Base-by-base conservation (phyloP, 768 basidiomycete species). In the Dentipellis fragilis region DNA sequence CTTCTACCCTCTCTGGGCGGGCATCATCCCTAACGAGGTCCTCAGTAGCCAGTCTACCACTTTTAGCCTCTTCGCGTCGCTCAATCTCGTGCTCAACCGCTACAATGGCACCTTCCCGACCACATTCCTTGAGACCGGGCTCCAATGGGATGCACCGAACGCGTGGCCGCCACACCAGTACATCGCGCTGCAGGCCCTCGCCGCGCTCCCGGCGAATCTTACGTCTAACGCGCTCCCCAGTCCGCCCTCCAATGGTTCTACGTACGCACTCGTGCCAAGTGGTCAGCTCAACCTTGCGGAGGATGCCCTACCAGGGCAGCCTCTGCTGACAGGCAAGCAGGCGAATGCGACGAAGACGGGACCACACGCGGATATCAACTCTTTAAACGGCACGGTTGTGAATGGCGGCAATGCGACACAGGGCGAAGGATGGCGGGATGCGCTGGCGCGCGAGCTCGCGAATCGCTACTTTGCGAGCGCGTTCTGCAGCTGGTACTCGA, bases 111-210 rank as follows among this genome's bases (percentile, higher is more conserved):
- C 91, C 0, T 79, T 85, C 65, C 92, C 93, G 0, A 73, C 80
- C 6, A 90, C 89, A 0, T 89, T 95, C 62, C 63, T 91, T 10
- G 76, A 81, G 57, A 85, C 84, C 0, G 90, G 91, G 10, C 73
- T 84, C 59, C 89, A 95, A 72, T 95, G 93, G 87, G 88, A 90
- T 64, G 80, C 85, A 22, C 91, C 92, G n/a, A 93, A 93, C 63
- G 69, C 85, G 1, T 96, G 91, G 92, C 89, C 89, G 16, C 86
- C 88, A 9, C 87, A 90, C 62, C 87, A 87, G 59, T 85, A 91
- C 67, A 88, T 95, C 59, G 71, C 80, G 22, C 77, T 95, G 47
- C 74, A 85, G 55, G 92, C 93, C 0, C 80, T 97, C 39, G 76
- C 78, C 38, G 78, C 81, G 10, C 72, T 97, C 14, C 90, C 90